Base-by-base conservation (phyloP, 2,329 filamentous ascomycete genomes). In the Penicillium vulpinum region DNA sequence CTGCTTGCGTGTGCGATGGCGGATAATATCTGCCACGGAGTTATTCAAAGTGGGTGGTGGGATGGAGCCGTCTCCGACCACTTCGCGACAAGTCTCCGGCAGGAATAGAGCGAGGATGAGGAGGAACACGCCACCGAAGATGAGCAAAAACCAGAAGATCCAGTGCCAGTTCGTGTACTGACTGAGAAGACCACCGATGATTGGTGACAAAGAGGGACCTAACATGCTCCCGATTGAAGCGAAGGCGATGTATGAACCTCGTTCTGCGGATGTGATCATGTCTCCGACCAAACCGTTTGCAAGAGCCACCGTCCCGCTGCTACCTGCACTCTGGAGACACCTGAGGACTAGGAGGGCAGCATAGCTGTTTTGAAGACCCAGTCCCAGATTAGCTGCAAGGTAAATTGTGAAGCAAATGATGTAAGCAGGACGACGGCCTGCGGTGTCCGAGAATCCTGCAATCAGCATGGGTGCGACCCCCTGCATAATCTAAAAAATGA, bases 71-170 rank as follows among this genome's bases (percentile, higher is more conserved):
- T 77, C 66, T 0, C 71, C 74, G 1, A 77, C 75, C 8, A 77
- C 67, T 6, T 73, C 75, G 3, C 78, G 69, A 18, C 71, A 73
- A 0, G 78, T 81, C 48, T 81, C 78, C 0, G 86, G 88, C 8
- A 88, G 77, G 22, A 82, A 79, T 2, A 88, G 65, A 2, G 78
- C 65, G 55, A 85, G 83, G 0, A 81, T 79, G 2, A 87, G 59
- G 35, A 88, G 74, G 69, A 82, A 85, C 0, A 75, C 70, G 4
- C 67, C 71, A 0, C 73, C 65, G 5, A 74, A 75, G 39, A 89
- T 87, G 40, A 83, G 77, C 40, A 87, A 80, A 66, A 89, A 88
- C 86, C 86, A 89, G 67, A 89, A 89, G 53, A 88, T 84, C 52
- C 64, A 66, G 16, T 66, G 77, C 87, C 87, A 90, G 21, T 85